phyloP scores from a whole-genome alignment of 2,329 filamentous ascomycete genomes.

The Fusarium palustre region DNA sequence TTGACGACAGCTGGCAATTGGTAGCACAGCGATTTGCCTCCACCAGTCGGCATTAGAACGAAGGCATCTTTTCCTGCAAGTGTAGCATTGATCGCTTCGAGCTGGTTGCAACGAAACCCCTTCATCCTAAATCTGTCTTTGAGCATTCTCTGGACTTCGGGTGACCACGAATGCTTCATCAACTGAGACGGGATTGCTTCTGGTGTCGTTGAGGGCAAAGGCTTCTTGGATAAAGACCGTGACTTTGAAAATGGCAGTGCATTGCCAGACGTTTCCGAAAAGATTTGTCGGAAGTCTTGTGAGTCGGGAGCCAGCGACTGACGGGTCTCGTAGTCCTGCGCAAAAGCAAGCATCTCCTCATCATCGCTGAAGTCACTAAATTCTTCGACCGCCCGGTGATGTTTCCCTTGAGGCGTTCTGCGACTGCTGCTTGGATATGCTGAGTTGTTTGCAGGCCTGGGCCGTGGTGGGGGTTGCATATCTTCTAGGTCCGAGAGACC shows the following conservation, averaged over 20 bases:
- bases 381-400: conserved; percentile 48
- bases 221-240: conserved; percentile 51
- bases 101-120: conserved; percentile 89
- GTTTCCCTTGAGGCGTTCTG: conserved; percentile 31
- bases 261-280: conserved; percentile 65
- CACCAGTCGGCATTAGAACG: conserved; percentile 96
- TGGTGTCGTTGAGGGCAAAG: conserved; percentile 41
- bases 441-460: conserved; percentile 17
- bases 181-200: conserved; percentile 61
- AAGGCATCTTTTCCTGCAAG: conserved; percentile 89
- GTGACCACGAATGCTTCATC: conserved; percentile 83
- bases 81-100: conserved; percentile 96
- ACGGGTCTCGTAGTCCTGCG: conserved; percentile 61
- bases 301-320: conserved; percentile 48
- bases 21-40: conserved; percentile 96
- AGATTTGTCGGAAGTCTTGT: conserved; percentile 51
- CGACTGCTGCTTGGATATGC: conserved; percentile 15
- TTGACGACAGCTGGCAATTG: conserved; percentile 89
- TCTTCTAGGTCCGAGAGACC: conserved; percentile 51
- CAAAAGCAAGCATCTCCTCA: conserved; percentile 64
- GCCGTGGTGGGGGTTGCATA: conserved; percentile 36
- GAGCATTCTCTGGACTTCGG: conserved; percentile 83
- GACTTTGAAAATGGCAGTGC: conserved; percentile 49
- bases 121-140: conserved; percentile 85
- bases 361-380: conserved; percentile 64